Evolutionary conservation across 108 stramenopile species (phyloP), one percentile per base, ranked within the genome.

Genomic region (Conticribra guillardii): DNA sequence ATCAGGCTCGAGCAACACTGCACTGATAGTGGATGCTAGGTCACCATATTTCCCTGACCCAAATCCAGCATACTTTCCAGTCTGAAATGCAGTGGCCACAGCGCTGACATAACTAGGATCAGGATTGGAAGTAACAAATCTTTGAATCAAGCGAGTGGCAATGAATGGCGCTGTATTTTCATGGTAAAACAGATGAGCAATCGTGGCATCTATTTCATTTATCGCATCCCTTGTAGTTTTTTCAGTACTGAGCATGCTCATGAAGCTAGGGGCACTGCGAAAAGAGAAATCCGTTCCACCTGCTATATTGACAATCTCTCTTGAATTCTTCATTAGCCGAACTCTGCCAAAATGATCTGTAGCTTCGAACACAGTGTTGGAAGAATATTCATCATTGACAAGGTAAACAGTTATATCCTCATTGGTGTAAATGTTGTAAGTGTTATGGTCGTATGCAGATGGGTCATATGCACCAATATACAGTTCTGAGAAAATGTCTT

Each of bases 11-110:
- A 87, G 70, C 23, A 87, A 45, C 8, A 87, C 57, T 22, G 86
- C 84, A 0, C 86, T 81, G 16, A 84, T 66, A 0, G 81, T 83
- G 15, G 89, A 85, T 31, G 28, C 78, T 1, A 90, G 65, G 60
- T 90, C 86, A 53, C 90, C 90, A 63, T 87, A 88, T 46, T 66
- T 52, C 8, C 84, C 82, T 4, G 70, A 26, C 7, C 82, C 87
- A 59, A 78, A 11, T 5, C 37, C 37, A 9, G 5, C 37, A 41
- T 41, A 41, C 37, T 41, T 41, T 41, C 37, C 37, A 9, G 37
- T 41, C 37, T 11, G 5, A 41, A 41, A 41, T 11, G 37, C 80
- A n/a, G 29, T 59, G 5, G 82, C 84, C 30, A 82, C 84, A 7
- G 54, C 54, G 41, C 58, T 69, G 7, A 84, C 69, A 60, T 80